Base-by-base conservation (phyloP, 257 asterid species). In the Asclepias syriaca region DNA sequence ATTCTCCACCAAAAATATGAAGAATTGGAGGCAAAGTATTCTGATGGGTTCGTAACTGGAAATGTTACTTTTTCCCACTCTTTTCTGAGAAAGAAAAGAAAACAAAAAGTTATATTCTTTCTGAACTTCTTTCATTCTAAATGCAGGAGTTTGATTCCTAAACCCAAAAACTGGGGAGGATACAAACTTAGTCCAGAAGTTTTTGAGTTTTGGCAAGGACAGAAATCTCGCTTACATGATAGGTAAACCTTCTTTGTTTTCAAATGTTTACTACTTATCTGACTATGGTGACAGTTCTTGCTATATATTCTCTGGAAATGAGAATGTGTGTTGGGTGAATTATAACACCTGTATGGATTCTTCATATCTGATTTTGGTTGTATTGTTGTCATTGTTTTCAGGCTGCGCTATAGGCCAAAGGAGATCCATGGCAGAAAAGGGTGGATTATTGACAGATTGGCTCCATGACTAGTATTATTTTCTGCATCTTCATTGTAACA, bases 161-260 rank as follows among this genome's bases (percentile, higher is more conserved):
- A 80, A 71, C 88, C 88, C 21, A 76, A 77, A 69, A 53, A 79
- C 73, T 84, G 88, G 88, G 86, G 88, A 43, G 86, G 88, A 55
- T 84, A 81, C 81, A 73, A 81, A 67, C 88, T 84, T 40, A 79
- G 77, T 54, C 88, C 86, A 27, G 75, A 77, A 46, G 59, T 40
- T 77, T 84, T 81, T 63, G 88, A 84, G 77, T 84, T 84, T 71
- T 84, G 88, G 86, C 86, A 81, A 75, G 88, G 88, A 59, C 86
- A 84, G 65, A 71, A 78, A 81, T 84, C 86, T 53, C 83, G 80
- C 49, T 78, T 84, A 78, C 86, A 84, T 64, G 86, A 79, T 70
- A 84, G 88, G 88, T 84, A 79, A 3, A 54, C 16, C 69, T 55
- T 70, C 11, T 65, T 32, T 63, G 2, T 64, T 58, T 63, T 24